Percentiles rank a stretch among this genome's conserved stretches.
Evolutionary conservation across 2,329 filamentous ascomycete genomes (phyloP).

Genomic region (Xylaria sp.): DNA sequence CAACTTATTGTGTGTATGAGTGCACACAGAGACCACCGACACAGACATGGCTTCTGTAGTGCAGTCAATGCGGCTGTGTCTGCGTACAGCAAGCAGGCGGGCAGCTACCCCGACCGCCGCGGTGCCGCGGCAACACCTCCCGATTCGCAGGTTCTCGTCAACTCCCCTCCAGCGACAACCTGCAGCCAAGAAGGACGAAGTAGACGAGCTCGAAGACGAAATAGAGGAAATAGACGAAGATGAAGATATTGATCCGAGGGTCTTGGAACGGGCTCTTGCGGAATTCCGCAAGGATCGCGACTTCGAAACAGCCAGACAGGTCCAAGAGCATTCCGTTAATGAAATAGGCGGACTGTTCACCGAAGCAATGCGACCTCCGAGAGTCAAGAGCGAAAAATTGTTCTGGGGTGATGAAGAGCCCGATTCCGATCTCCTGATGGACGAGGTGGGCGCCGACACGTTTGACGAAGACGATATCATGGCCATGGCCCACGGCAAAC

Average conservation of each 20-base stretch:
- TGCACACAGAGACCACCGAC: conserved; percentile 38
- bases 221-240: conserved; percentile 22
- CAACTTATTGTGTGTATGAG: conserved; percentile 27
- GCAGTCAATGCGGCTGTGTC: conserved; percentile 54
- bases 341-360: conserved; percentile 5
- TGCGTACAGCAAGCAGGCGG: conserved; percentile 51
- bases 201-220: conserved; percentile 38
- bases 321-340: conserved; percentile 36
- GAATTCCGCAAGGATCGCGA: conserved; percentile 11
- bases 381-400: not conserved
- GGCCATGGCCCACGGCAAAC: conserved; percentile 82
- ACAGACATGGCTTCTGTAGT: conserved; percentile 55
- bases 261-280: not conserved
- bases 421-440: conserved; percentile 45
- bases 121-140: conserved; percentile 40
- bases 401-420: conserved; percentile 49
- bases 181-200: conserved; percentile 41
- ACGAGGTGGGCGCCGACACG: conserved; percentile 57
- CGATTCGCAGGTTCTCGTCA: conserved; percentile 47
- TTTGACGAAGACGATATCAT: conserved; percentile 87
- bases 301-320: conserved; percentile 20
- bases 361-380: conserved; percentile 18
- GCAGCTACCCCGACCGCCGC: conserved; percentile 38
- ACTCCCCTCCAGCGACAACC: conserved; percentile 41
- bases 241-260: conserved; percentile 25